Evolutionary conservation across 148 eudicot species (phyloP), one percentile per base, ranked within the genome.

Genomic region (Silene uniflora): DNA sequence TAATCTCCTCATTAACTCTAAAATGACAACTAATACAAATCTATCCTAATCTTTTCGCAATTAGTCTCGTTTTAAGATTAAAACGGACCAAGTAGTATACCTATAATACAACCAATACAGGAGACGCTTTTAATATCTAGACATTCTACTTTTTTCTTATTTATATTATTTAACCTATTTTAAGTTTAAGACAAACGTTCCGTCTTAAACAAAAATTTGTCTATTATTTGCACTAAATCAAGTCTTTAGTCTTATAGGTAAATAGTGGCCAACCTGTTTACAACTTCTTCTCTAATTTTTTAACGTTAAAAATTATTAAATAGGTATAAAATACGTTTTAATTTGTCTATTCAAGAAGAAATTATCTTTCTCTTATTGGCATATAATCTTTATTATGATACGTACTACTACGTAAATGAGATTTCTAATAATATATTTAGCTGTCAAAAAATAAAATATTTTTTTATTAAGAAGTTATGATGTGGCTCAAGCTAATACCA

Each of bases 301-400:
- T 13, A 62, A 62, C 0, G 66, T 62, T 63, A 25, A 32, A 63
- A 63, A 63, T 24, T 18, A 14, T 27, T 24, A 9, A 39, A 6
- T 39, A 6, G 44, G 44, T 39, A 39, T 39, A 7, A 39, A 39
- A 39, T 39, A 39, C 6, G 27, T 6, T 19, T 23, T 61, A 61
- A 19, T 46, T 78, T 78, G 22, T 72, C 23, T 19, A 6, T 63
- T 9, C 32, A 8, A 60, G 44, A 27, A 5, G 9, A 68, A 52
- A 70, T 64, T 18, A 32, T 32, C 35, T 10, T 35, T 63, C 47
- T 62, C 52, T 19, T 46, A 25, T 29, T 46, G 47, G 76, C 64
- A 71, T 35, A 64, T 19, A 78, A 70, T 72, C 71, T 7, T 22
- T 72, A 12, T 72, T 39, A 39, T 39, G 32, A 56, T 66, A 42